A percentile compares a stretch with the other conserved stretches of the same genome.
These are phyloP conservation scores for Fagus crenata DNA, from an alignment of 306 rosid genomes.

Conservation along the genomic window DNA sequence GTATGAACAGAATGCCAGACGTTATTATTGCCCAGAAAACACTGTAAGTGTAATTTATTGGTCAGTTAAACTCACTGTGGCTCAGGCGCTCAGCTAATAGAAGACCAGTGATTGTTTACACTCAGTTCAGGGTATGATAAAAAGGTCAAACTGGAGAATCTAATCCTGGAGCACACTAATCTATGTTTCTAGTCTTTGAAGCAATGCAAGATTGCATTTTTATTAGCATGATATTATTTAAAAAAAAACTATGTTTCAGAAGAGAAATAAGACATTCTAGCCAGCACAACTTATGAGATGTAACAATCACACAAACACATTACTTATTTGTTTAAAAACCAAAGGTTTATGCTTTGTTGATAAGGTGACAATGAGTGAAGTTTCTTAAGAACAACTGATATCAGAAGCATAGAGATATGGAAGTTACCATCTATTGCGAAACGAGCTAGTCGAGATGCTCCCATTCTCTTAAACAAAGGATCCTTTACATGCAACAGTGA, in stretches of 20 bases:
- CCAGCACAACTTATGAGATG: not conserved
- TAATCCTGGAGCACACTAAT: slow-evolving; percentile 18
- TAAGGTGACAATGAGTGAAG: not conserved
- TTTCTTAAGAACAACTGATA: not conserved
- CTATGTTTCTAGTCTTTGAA: not conserved
- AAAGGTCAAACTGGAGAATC: slow-evolving; percentile 19
- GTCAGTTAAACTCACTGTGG: not conserved
- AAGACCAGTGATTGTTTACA: slow-evolving; percentile 3
- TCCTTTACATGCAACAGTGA: slow-evolving; percentile 86
- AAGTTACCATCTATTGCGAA: slow-evolving; percentile 77
- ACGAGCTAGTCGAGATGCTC: slow-evolving; percentile 86
- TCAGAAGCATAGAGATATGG: slow-evolving; percentile 5
- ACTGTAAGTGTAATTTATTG: not conserved
- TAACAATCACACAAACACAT: not conserved
- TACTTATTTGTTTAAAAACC: not conserved
- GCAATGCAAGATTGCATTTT: slow-evolving; percentile 11
- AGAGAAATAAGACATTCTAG: not conserved
- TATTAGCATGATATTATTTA: not conserved
- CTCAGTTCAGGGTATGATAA: slow-evolving; percentile 4
- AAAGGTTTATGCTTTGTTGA: not conserved
- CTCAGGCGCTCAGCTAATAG: slow-evolving; percentile 1
- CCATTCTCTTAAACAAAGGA: slow-evolving; percentile 92
- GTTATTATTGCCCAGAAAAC: not conserved
- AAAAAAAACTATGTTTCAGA: not conserved
- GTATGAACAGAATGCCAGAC: slow-evolving; percentile 5